phyloP scores from a whole-genome alignment of 768 basidiomycete genomes.

The Coprinopsis sp. region DNA sequence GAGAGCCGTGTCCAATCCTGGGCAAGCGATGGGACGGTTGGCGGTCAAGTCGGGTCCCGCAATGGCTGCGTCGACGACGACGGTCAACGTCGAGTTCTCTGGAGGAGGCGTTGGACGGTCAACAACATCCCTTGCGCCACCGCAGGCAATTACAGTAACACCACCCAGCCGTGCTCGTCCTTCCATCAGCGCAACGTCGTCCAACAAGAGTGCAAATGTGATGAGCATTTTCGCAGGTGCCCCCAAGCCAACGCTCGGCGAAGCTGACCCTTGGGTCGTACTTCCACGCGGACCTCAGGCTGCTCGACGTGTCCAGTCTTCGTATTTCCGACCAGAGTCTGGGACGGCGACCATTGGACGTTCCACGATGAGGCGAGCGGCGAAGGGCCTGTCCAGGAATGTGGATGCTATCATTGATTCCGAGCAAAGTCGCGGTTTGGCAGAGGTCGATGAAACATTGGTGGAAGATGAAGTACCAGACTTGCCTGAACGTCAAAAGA shows the following conservation, averaged over 20 bases:
- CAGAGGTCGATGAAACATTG: conserved; percentile 29
- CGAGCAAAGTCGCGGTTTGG: conserved; percentile 20
- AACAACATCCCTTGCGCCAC: conserved; percentile 32
- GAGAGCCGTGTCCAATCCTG: conserved; percentile 21
- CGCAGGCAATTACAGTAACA: conserved; percentile 10
- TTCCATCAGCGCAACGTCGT: neutral
- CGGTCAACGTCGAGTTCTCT: conserved; percentile 95
- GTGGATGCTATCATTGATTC: conserved; percentile 79
- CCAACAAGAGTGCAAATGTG: conserved; percentile 30
- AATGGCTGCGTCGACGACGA: conserved; percentile 81
- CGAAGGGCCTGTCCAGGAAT: conserved; percentile 48
- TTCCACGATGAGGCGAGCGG: conserved; percentile 15
- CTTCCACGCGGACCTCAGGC: conserved; percentile 40
- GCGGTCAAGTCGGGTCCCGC: conserved; percentile 83
- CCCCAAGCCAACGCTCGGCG: conserved; percentile 38
- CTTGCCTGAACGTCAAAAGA: conserved; percentile 49
- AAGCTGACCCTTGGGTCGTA: conserved; percentile 71
- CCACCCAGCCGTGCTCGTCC: conserved; percentile 14
- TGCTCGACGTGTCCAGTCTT: conserved; percentile 23
- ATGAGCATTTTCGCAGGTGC: conserved; percentile 95
- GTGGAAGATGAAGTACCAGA: conserved; percentile 43
- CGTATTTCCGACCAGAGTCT: conserved; percentile 7
- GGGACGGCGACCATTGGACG: conserved; percentile 23
- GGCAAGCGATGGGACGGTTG: conserved; percentile 31
- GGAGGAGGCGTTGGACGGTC: conserved; percentile 48